These are phyloP conservation scores for Botrytis deweyae DNA, from an alignment of 2,329 filamentous ascomycete species.

Conservation along the genomic window DNA sequence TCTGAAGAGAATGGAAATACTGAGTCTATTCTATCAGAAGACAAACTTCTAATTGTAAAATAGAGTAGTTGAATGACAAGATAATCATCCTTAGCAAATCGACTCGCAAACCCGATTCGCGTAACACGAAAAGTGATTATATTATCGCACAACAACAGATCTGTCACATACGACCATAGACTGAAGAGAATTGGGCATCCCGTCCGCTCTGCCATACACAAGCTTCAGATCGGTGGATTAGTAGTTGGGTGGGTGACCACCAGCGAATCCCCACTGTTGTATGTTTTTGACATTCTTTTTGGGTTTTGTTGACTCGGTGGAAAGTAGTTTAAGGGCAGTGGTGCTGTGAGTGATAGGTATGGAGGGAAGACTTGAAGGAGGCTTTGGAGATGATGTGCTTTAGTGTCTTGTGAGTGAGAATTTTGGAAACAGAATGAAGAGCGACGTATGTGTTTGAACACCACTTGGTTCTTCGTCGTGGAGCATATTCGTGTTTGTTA, in stretches of 20 bases:
- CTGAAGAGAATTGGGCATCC: conserved; percentile 16
- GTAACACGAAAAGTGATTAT: not conserved
- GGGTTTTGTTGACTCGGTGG: not conserved
- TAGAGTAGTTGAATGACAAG: not conserved
- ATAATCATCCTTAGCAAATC: not conserved
- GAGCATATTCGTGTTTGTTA: not conserved
- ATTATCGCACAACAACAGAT: fast-evolving
- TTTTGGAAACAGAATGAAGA: not conserved
- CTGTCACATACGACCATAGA: conserved; percentile 7
- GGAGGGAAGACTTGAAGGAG: not conserved
- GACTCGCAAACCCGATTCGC: not conserved
- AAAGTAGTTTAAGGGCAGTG: not conserved
- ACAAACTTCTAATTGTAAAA: not conserved
- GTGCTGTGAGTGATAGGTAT: not conserved
- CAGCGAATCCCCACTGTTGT: not conserved
- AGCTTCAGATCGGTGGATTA: conserved; percentile 14
- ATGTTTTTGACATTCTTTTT: not conserved
- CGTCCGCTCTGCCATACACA: conserved; percentile 14
- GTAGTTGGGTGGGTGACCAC: conserved; percentile 13
- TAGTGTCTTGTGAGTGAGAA: not conserved
- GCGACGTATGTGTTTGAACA: not conserved
- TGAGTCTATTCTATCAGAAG: not conserved
- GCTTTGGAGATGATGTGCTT: not conserved
- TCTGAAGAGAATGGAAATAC: not conserved
- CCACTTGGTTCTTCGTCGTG: not conserved